Base-by-base conservation (phyloP, 2,329 filamentous ascomycete species). In the Botrytis medusae region DNA sequence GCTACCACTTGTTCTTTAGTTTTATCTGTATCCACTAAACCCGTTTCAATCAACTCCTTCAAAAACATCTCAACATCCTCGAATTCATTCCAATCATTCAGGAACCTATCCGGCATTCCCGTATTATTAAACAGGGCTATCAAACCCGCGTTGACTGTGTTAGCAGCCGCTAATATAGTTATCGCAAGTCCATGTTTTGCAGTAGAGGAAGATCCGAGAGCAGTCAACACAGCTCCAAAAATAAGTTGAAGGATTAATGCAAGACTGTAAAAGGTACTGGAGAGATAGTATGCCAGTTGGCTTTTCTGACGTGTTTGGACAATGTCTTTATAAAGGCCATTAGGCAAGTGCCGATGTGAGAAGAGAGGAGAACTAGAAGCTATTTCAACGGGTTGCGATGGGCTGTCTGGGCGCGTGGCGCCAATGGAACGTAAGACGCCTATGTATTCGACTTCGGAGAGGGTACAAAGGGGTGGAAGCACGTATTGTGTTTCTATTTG, bases 211-310 rank as follows among this genome's bases (percentile, higher is more conserved):
- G 77, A 74, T 18, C 77, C 76, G 4, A 79, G 74, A 16, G 75
- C 78, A 10, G 77, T 79, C 12, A 79, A 71, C 4, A 76, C 71
- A 2, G 77, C 77, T 8, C 77, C 78, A 51, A 79, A 74, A 10
- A 79, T 20, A 9, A 79, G 74, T 60, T 79, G 78, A 1, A 77
- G 60, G 40, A 79, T 67, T 10, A 79, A 57, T 22, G 72, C 60
- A 4, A 67, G 29, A 44, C 76, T 78, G 68, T 77, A 78, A 61
- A 78, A 51, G 14, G 74, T 62, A 9, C 75, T 72, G 42, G 69
- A 75, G 40, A 77, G 44, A 57, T 76, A 76, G 69, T 77, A 79
- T 44, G 74, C 61, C 22, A 75, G 71, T 63, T 77, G 74, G 12
- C 64, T 71, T 0, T 65, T 37, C 29, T 69, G 69, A 18, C 77